Evolutionary conservation across 2,329 filamentous ascomycete species (phyloP).

Genomic region (Colletotrichum karsti): DNA sequence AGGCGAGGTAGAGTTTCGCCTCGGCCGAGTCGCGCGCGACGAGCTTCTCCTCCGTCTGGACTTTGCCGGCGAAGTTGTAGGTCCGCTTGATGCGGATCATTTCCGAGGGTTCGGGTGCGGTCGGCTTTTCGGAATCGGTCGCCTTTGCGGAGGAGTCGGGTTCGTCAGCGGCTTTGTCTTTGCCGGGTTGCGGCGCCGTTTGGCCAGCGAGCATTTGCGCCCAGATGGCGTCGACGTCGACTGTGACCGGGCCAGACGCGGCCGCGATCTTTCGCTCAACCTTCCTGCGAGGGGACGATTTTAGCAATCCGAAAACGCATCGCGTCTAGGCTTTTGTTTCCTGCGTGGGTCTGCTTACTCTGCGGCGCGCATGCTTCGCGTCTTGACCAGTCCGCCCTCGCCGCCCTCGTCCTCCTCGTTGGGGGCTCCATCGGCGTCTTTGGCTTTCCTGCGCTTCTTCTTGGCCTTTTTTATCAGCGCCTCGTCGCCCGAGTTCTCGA

Average conservation of each 20-base stretch:
- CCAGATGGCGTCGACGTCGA: slow-evolving; percentile 79
- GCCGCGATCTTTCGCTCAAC: slow-evolving; percentile 63
- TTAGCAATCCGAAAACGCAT: background rate
- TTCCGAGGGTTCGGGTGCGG: slow-evolving; percentile 38
- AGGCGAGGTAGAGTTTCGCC: slow-evolving; percentile 69
- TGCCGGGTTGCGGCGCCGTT: slow-evolving; percentile 14
- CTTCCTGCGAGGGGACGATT: slow-evolving; percentile 51
- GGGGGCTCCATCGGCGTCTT: slow-evolving; percentile 39
- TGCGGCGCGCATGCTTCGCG: slow-evolving; percentile 72
- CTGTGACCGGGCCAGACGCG: slow-evolving; percentile 67
- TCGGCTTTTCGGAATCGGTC: slow-evolving; percentile 7
- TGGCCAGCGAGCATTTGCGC: slow-evolving; percentile 66
- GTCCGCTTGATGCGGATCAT: slow-evolving; percentile 74
- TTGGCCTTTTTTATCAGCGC: slow-evolving; percentile 71
- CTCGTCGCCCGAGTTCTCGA: slow-evolving; percentile 78
- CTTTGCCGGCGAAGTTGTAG: slow-evolving; percentile 79
- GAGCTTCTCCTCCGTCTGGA: slow-evolving; percentile 76
- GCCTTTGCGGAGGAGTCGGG: background rate
- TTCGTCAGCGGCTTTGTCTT: slow-evolving; percentile 26
- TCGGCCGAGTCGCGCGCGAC: slow-evolving; percentile 73
- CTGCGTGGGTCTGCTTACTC: slow-evolving; percentile 58
- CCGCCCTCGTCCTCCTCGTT: slow-evolving; percentile 63
- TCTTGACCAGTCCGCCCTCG: slow-evolving; percentile 75
- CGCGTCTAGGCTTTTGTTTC: too few relatives aligned
- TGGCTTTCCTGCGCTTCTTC: slow-evolving; percentile 54